A percentile compares a stretch with the other conserved stretches of the same genome.
phyloP scores from a whole-genome alignment of 164 flowering plant genomes.

The Magnolia sinica region DNA sequence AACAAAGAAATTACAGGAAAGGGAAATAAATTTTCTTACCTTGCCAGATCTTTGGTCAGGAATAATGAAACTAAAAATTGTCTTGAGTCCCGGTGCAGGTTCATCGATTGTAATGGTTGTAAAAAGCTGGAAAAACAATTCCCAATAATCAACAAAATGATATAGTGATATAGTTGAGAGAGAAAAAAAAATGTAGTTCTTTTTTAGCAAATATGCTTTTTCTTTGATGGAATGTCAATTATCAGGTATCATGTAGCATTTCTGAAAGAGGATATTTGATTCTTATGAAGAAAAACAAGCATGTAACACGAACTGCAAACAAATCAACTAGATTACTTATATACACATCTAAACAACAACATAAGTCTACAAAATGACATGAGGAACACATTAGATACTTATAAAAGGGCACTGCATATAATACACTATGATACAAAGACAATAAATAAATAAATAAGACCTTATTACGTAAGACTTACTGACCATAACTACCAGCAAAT shows the following conservation, averaged over 20 bases:
- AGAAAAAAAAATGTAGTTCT: neutral
- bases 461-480: too few species aligned
- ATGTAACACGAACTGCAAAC: too few species aligned
- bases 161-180: neutral
- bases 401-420: too few species aligned
- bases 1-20: neutral
- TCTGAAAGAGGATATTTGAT: neutral
- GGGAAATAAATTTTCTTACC: constrained; percentile 33
- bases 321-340: too few species aligned
- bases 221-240: too few species aligned
- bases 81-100: constrained; percentile 81
- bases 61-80: constrained; percentile 59
- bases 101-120: constrained; percentile 72
- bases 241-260: neutral
- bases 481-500: too few species aligned
- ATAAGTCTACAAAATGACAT: too few species aligned
- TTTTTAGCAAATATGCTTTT: too few species aligned
- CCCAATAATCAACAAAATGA: neutral
- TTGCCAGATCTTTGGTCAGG: constrained; percentile 89
- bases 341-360: too few species aligned
- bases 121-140: constrained; percentile 37
- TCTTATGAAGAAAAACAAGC: neutral
- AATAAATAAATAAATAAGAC: too few species aligned
- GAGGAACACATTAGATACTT: too few species aligned
- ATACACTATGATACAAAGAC: too few species aligned